A percentile compares a stretch with the other conserved stretches of the same genome.
phyloP scores from a whole-genome alignment of 2,329 filamentous ascomycete species.

The Aureobasidium subglaciale region DNA sequence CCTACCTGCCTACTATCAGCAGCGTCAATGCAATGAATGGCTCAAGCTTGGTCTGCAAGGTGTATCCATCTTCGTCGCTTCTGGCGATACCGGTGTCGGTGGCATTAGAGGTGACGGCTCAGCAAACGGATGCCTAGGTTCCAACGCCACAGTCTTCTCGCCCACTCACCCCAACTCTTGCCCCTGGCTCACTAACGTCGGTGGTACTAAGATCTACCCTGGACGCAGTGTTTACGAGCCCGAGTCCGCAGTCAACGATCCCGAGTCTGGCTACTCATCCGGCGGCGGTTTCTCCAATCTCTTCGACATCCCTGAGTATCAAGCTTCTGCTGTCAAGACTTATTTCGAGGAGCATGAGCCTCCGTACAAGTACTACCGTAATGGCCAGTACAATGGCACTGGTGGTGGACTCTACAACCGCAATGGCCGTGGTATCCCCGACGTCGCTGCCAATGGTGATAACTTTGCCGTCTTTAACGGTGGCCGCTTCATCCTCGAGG shows the following conservation, averaged over 20 bases:
- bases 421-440: constrained; percentile 25
- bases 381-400: constrained; percentile 19
- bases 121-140: constrained; percentile 24
- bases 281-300: constrained; percentile 34
- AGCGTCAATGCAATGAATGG: constrained; percentile 37
- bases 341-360: constrained; percentile 29
- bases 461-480: constrained; percentile 23
- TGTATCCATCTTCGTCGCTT: constrained; percentile 42
- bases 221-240: constrained; percentile 16
- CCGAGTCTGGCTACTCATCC: constrained; percentile 11
- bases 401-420: constrained; percentile 26
- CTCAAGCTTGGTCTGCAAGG: constrained; percentile 46
- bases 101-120: constrained; percentile 25
- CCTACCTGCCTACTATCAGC: constrained; percentile 48
- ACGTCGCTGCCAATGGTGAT: constrained; percentile 25
- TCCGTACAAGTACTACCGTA: constrained; percentile 23
- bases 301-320: constrained; percentile 32
- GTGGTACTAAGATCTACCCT: constrained; percentile 26
- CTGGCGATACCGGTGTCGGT: constrained; percentile 38
- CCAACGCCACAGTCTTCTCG: constrained; percentile 22
- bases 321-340: constrained; percentile 29
- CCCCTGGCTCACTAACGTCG: constrained; percentile 27
- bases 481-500: constrained; percentile 27
- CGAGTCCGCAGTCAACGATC: constrained; percentile 17
- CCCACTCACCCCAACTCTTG: constrained; percentile 24